Base-by-base conservation (phyloP, 225 moss, liverwort and hornwort genomes). In the Neckera pumila region DNA sequence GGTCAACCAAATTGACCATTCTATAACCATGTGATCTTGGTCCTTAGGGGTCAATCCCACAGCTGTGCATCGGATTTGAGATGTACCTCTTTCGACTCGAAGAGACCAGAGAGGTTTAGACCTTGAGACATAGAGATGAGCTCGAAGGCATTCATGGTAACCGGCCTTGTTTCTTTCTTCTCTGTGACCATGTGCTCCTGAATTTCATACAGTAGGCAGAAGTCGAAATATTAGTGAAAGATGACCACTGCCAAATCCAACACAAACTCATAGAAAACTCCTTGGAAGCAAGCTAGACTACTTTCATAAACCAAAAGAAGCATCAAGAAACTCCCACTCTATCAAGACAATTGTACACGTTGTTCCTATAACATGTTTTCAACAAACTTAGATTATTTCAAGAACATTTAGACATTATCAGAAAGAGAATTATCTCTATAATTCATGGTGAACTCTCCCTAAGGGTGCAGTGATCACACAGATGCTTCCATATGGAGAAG, bases 141-240 rank as follows among this genome's bases (percentile, higher is more conserved):
- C 91, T 98, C 97, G 73, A 98, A 98, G 60, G 98, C 98, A 89
- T 98, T 98, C 98, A 98, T 98, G 60, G 90, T 76, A 19, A 94
- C 95, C 23, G 98, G 98, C 70, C 92, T 95, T 31, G 95, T 93
- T 88, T 96, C 95, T 77, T 95, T 97, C 91, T 95, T 94, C 89
- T 98, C 98, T 86, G 95, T 95, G 31, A 98, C 98, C 92, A 98
- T 91, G 76, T 97, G 89, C 84, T 95, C 94, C 98, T 98, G 93
- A 75, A 90, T 71, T 86, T 58, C 83, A 80, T 26, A 71, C 10
- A 62, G 2, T 20, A 47, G 71, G 43, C 40, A 88, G 43, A 28
- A 64, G 58, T 57, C 34, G 56, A 31, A 31, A 27, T 47, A 51
- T 65, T 80, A 86, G 53, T 42, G 40, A 75, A 61, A 70, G 31